These are phyloP conservation scores for Pleurotus eryngii DNA, from an alignment of 768 basidiomycete species.

Conservation along the genomic window DNA sequence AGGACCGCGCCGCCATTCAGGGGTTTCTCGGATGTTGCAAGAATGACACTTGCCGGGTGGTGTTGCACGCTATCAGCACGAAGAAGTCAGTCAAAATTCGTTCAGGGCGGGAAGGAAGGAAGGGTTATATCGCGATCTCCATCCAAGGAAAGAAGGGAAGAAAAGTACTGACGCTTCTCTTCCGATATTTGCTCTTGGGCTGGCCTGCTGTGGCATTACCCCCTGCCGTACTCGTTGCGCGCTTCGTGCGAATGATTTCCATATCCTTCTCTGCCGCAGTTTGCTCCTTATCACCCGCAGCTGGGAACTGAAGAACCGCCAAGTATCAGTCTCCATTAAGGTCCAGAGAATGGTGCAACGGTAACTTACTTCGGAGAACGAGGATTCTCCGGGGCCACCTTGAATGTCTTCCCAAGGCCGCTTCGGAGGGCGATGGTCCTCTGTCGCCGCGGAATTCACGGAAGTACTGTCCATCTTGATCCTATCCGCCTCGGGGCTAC, in stretches of 20 bases:
- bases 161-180: constrained; percentile 68
- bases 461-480: constrained; percentile 25
- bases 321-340: no score
- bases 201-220: constrained; percentile 47
- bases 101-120: constrained; percentile 7
- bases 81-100: background rate
- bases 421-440: constrained; percentile 65
- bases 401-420: constrained; percentile 76
- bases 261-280: constrained; percentile 80
- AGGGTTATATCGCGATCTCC: constrained; percentile 6
- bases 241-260: constrained; percentile 80
- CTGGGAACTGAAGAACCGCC: constrained; percentile 20
- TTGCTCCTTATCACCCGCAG: constrained; percentile 37
- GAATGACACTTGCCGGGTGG: constrained; percentile 87
- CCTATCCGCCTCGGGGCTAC: constrained; percentile 33
- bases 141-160: background rate
- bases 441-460: constrained; percentile 24
- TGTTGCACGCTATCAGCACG: constrained; percentile 61
- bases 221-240: constrained; percentile 67
- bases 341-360: background rate
- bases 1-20: constrained; percentile 85
- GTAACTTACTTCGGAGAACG: constrained; percentile 31
- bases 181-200: constrained; percentile 79
- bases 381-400: constrained; percentile 16
- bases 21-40: constrained; percentile 83